These are phyloP conservation scores for Fusarium xyrophilum DNA, from an alignment of 2,329 filamentous ascomycete species.

Conservation along the genomic window DNA sequence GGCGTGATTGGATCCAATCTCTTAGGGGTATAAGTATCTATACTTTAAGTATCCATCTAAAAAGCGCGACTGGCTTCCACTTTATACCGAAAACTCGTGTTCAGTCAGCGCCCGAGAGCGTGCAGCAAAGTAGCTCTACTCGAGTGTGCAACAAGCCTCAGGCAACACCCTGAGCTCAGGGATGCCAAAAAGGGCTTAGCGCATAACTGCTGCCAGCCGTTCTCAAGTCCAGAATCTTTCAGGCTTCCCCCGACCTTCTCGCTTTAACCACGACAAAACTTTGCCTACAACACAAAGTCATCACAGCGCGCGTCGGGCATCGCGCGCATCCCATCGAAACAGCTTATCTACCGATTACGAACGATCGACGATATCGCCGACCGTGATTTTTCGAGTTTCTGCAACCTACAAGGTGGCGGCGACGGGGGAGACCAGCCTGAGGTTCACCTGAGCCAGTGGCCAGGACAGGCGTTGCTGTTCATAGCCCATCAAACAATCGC, in stretches of 20 bases:
- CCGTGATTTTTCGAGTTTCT: slow-evolving; percentile 48
- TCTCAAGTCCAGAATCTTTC: slow-evolving; percentile 55
- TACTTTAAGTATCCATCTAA: slow-evolving; percentile 21
- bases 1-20: slow-evolving; percentile 11
- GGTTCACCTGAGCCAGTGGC: slow-evolving; percentile 57
- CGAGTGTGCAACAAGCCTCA: slow-evolving; percentile 23
- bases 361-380: slow-evolving; percentile 45
- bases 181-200: slow-evolving; percentile 34
- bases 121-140: slow-evolving; percentile 31
- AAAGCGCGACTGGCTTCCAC: neutral
- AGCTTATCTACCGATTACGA: slow-evolving; percentile 39
- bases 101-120: slow-evolving; percentile 39
- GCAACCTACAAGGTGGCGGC: slow-evolving; percentile 52
- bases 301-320: slow-evolving; percentile 62
- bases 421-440: slow-evolving; percentile 55
- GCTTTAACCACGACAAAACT: slow-evolving; percentile 55
- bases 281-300: slow-evolving; percentile 49
- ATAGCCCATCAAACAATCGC: slow-evolving; percentile 51
- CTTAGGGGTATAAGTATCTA: slow-evolving; percentile 18
- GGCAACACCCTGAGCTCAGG: slow-evolving; percentile 33
- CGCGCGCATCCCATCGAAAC: slow-evolving; percentile 48
- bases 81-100: neutral
- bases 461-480: slow-evolving; percentile 53
- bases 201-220: slow-evolving; percentile 45
- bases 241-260: slow-evolving; percentile 49